Evolutionary conservation across 2,329 filamentous ascomycete genomes (phyloP), one percentile per base, ranked within the genome.

Genomic region (Fulvia fulva): DNA sequence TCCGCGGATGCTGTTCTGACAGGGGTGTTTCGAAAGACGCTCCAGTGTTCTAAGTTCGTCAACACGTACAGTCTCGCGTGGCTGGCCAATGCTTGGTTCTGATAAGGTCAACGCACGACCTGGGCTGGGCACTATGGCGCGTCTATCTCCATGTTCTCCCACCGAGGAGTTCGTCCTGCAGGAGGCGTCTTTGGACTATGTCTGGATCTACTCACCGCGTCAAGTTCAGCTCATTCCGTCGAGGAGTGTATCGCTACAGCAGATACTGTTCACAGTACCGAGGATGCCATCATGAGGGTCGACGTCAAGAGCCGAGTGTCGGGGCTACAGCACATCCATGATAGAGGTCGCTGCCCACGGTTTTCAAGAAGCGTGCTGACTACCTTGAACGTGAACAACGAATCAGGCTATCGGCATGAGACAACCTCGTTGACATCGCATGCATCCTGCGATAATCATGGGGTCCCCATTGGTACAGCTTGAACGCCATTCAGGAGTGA

Each of bases 81-180:
- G 25, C 54, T 56, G 26, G 54, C 54, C 54, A 56, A 56, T 56
- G 54, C 54, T 56, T 56, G 46, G 44, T 22, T 23, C 19, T 44
- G 54, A 56, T 54, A 54, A 54, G 52, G 23, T 25, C 47, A 28
- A 32, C 1, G 5, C 25, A 5, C 11, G n/a, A 50, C 11, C 47
- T n/a, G n/a, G 6, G 47, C n/a, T 32, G 23, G 9, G 5, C n/a
- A 16, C 25, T 50, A 19, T 28, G 16, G n/a, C 47, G 47, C 23
- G 8, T 32, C 23, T 50, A 28, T 32, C 22, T 32, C n/a, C 12
- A 12, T 25, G 26, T 4, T 16, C 5, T 21, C 25, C 14, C 3
- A 41, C 19, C 8, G 37, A 41, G 37, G 37, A 14, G 8, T 41
- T 41, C 16, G 16, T 41, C 19, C 37, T 41, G 7, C n/a, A 5